Percentiles rank a stretch among this genome's conserved stretches.
These are phyloP conservation scores for Phanerochaete sordida DNA, from an alignment of 768 basidiomycete genomes.

Conservation along the genomic window DNA sequence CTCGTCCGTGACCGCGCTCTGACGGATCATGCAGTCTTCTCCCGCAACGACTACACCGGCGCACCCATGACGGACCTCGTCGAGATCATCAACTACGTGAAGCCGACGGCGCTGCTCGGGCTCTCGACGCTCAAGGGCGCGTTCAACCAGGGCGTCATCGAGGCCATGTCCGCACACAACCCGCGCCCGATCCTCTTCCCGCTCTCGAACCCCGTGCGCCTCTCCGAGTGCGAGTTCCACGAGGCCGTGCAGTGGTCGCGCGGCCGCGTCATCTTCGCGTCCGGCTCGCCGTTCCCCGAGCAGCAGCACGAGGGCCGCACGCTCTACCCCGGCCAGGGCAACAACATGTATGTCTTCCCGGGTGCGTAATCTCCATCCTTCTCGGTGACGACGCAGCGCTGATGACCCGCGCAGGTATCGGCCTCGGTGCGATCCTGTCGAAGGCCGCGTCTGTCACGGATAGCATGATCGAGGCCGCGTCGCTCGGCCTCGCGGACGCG, in stretches of 20 bases:
- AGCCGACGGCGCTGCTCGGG: conserved; percentile 87
- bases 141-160: conserved; percentile 68
- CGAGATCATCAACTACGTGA: conserved; percentile 76
- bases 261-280: conserved; percentile 81
- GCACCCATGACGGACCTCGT: conserved; percentile 70
- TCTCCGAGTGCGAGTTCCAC: conserved; percentile 77
- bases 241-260: conserved; percentile 70
- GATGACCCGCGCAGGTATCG: conserved; percentile 45
- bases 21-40: conserved; percentile 55
- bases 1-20: background rate
- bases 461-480: conserved; percentile 85
- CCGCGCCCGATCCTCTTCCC: conserved; percentile 89
- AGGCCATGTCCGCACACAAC: conserved; percentile 76
- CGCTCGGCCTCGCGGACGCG: conserved; percentile 73
- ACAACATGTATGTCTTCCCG: conserved; percentile 90
- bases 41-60: conserved; percentile 75
- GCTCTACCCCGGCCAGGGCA: conserved; percentile 84
- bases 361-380: conserved; percentile 30
- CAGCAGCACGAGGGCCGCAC: conserved; percentile 50
- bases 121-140: conserved; percentile 81
- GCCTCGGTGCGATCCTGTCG: conserved; percentile 74
- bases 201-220: conserved; percentile 82
- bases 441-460: conserved; percentile 72
- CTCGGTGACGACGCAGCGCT: background rate
- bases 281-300: conserved; percentile 80